These are phyloP conservation scores for Pseudohyphozyma bogoriensis DNA, from an alignment of 768 basidiomycete genomes.

Conservation along the genomic window DNA sequence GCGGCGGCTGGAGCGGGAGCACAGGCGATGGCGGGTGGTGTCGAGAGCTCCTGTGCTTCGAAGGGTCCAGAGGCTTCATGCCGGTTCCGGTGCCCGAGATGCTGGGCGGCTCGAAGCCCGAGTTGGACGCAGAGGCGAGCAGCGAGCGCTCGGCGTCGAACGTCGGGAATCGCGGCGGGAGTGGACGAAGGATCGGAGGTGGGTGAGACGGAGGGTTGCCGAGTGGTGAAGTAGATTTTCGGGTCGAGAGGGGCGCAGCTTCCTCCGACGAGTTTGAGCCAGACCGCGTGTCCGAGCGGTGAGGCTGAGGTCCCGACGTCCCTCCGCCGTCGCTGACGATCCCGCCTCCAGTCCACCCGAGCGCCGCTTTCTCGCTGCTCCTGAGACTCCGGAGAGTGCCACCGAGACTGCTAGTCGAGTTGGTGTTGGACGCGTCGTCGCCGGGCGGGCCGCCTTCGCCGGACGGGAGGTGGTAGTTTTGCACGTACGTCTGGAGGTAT, in stretches of 20 bases:
- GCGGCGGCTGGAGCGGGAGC: not conserved
- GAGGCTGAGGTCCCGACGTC: not conserved
- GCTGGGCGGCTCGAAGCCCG: conserved; percentile 9
- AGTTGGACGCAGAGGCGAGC: conserved; percentile 22
- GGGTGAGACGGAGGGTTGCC: not conserved
- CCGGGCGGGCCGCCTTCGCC: not conserved
- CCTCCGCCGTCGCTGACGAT: not conserved
- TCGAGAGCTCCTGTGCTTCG: not conserved
- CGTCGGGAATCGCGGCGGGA: conserved; percentile 6
- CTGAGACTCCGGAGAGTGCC: conserved; percentile 9
- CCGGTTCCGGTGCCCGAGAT: conserved; percentile 18
- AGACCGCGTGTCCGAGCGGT: conserved; percentile 1
- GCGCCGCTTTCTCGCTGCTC: conserved; percentile 12
- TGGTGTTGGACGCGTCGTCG: too few species aligned
- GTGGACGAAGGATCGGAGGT: conserved; percentile 15
- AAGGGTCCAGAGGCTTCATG: conserved; percentile 18
- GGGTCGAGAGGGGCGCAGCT: not conserved
- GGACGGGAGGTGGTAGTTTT: conserved; percentile 1
- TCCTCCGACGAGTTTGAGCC: too few species aligned
- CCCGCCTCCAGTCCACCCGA: not conserved
- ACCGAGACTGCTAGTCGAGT: conserved; percentile 11
- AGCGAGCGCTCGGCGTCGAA: conserved; percentile 23
- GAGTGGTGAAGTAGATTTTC: not conserved
- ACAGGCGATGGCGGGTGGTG: not conserved
- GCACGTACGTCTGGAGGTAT: conserved; percentile 19